Evolutionary conservation across 306 rosid species (phyloP), one percentile per base, ranked within the genome.

Genomic region (Trifolium repens): DNA sequence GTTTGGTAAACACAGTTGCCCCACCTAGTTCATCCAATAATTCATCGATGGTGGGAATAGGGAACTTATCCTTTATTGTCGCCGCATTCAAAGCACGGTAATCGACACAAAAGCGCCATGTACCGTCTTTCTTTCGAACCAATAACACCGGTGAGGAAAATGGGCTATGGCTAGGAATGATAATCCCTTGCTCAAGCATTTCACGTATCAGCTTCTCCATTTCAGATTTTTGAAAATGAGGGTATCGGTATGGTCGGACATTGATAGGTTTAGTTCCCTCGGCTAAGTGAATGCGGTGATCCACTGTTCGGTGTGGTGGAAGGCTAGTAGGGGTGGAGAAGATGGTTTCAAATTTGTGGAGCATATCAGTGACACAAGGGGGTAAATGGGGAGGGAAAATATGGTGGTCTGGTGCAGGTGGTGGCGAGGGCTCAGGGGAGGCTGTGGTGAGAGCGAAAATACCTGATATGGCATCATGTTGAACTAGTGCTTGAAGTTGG

Each of bases 341-440:
- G 7, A n/a, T 16, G 1, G 2, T 16, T 3, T 1, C 9, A 17
- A 52, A 52, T 1, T 3, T 8, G 0, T 52, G 10, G 0, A 44
- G 5, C 4, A 12, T 13, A 1, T 11, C n/a, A 44, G 5, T 11
- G 5, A 13, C n/a, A 44, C n/a, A 1, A 2, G 1, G 4, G 10
- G 50, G 50, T 12, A 44, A 3, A 3, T 44, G 3, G 0, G n/a
- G 2, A 2, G 50, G 50, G 4, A 44, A 12, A 13, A 2, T n/a
- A 3, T 2, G 50, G 15, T 11, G n/a, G n/a, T n/a, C 1, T 10
- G 3, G 0, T 0, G 7, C 1, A 1, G 42, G 8, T 37, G 8
- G 12, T 0, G 50, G n/a, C 4, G 3, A 0, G 12, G 53, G 7
- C 3, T 47, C 6, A 4, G 16, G 5, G 1, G 0, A 0, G 0